A percentile compares a stretch with the other conserved stretches of the same genome.
These are phyloP conservation scores for Corinectria fuckeliana DNA, from an alignment of 2,329 filamentous ascomycete genomes.

Conservation along the genomic window DNA sequence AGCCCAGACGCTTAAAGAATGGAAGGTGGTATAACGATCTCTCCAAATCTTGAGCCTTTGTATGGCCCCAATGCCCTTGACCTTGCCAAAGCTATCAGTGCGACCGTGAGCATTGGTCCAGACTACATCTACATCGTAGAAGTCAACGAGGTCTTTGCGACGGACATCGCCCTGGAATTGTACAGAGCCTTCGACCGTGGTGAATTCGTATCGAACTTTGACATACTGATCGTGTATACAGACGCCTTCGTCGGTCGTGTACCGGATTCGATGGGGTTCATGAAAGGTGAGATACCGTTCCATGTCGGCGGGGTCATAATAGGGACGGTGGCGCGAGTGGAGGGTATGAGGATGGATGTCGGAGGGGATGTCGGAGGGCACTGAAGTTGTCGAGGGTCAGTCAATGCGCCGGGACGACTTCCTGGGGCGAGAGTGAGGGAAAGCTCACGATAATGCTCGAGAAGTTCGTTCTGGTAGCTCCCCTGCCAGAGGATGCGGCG, in stretches of 20 bases:
- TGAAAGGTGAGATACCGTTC: slow-evolving; percentile 57
- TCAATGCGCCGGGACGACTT: neutral
- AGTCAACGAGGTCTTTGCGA: slow-evolving; percentile 55
- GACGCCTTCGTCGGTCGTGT: slow-evolving; percentile 53
- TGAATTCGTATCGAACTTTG: slow-evolving; percentile 59
- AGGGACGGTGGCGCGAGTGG: slow-evolving; percentile 58
- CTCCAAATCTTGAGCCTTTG: slow-evolving; percentile 61
- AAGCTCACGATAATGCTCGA: slow-evolving; percentile 58
- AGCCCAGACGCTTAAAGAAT: slow-evolving; percentile 56
- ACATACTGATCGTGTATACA: slow-evolving; percentile 56
- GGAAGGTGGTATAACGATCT: slow-evolving; percentile 54
- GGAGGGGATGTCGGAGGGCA: slow-evolving; percentile 52
- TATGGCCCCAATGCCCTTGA: slow-evolving; percentile 58
- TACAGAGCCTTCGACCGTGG: slow-evolving; percentile 53
- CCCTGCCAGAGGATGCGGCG: slow-evolving; percentile 60
- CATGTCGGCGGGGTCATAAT: slow-evolving; percentile 56
- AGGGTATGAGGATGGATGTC: slow-evolving; percentile 57
- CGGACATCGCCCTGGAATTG: slow-evolving; percentile 58
- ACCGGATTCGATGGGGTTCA: slow-evolving; percentile 56
- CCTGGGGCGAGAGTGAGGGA: slow-evolving; percentile 7
- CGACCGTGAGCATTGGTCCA: slow-evolving; percentile 59
- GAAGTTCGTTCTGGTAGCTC: slow-evolving; percentile 57
- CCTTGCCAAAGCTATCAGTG: slow-evolving; percentile 57
- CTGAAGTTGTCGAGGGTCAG: slow-evolving; percentile 38
- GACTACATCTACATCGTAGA: slow-evolving; percentile 59